Evolutionary conservation across 176 grass and related monocot species (phyloP).

Genomic region (Cymbopogon citratus): DNA sequence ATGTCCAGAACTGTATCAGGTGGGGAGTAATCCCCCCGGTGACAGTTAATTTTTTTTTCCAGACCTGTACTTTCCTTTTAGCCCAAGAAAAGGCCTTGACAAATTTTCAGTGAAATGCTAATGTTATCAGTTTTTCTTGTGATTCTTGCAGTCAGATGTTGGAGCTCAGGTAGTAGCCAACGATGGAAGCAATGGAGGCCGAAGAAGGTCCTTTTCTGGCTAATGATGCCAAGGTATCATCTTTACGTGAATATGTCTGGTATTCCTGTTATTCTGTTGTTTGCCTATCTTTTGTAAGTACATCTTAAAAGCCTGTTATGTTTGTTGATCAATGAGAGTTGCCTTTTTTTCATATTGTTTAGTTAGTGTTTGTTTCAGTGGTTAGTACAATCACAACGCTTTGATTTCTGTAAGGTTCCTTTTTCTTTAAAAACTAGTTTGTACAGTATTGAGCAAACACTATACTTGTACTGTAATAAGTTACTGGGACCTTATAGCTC

Average conservation of each 20-base stretch:
- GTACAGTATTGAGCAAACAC: background rate
- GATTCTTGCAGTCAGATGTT: slow-evolving; percentile 42
- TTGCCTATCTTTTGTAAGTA: background rate
- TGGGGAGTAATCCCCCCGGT: no score
- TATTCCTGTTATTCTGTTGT: background rate
- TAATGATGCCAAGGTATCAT: slow-evolving; percentile 79
- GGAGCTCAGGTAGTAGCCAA: slow-evolving; percentile 23
- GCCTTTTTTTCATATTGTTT: background rate
- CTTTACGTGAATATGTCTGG: background rate
- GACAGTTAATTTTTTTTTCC: no score
- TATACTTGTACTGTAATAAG: background rate
- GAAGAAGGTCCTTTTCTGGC: slow-evolving; percentile 68
- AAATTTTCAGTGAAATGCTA: slow-evolving; percentile 20
- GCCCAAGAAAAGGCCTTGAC: background rate
- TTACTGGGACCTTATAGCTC: background rate
- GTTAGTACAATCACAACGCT: background rate
- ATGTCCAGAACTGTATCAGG: no score
- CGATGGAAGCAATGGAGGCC: slow-evolving; percentile 53
- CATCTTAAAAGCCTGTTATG: background rate
- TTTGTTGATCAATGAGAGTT: slow-evolving; percentile 16
- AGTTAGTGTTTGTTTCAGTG: background rate
- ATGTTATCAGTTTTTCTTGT: slow-evolving; percentile 15
- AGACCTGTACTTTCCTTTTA: background rate
- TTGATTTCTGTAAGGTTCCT: background rate
- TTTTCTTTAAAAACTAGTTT: background rate